Base-by-base conservation (phyloP, 495 filamentous ascomycete genomes). In the Aspergillus baeticus region DNA sequence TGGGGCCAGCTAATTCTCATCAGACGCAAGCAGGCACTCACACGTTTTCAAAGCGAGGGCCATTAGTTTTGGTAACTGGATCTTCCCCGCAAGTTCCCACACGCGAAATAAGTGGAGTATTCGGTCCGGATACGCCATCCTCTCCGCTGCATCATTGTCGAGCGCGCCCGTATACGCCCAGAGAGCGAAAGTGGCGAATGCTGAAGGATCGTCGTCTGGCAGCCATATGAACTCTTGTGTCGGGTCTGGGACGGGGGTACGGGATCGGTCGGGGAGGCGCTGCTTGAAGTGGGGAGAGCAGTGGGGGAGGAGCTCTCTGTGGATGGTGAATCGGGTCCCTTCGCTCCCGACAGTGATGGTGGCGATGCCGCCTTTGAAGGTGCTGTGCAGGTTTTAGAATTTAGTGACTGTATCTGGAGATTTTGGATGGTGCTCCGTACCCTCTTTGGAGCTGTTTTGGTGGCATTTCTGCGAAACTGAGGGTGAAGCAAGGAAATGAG, bases 261-360 rank as follows among this genome's bases (percentile, higher is more conserved):
- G 11, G 10, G 2, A 54, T 10, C 38, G 26, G 35, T 54, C 26
- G 3, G 13, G 8, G 13, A 54, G 41, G 8, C 43, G n/a, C 2
- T 34, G 11, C 38, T 54, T 29, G 26, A 54, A 54, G 13, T 35
- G 35, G 1, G 51, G 39, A 5, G 51, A 44, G n/a, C 39, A 37
- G 26, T 54, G 23, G 14, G 38, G 44, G 21, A 44, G 13, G 14
- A 54, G 39, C 39, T 54, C 51, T 17, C 44, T 43, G 15, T 54
- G 38, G 39, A 36, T 22, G 22, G 35, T 39, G 11, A 54, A 54
- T n/a, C 38, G 38, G 39, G 39, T 44, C 13, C 36, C 10, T 3
- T 38, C 44, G 8, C 3, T 8, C 10, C 38, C 38, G 6, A 42
- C 51, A 6, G n/a, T 53, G 38, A 53, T 37, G 18, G 14, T 53